Base-by-base conservation (phyloP, 2,329 filamentous ascomycete species). In the Colletotrichum sp. region DNA sequence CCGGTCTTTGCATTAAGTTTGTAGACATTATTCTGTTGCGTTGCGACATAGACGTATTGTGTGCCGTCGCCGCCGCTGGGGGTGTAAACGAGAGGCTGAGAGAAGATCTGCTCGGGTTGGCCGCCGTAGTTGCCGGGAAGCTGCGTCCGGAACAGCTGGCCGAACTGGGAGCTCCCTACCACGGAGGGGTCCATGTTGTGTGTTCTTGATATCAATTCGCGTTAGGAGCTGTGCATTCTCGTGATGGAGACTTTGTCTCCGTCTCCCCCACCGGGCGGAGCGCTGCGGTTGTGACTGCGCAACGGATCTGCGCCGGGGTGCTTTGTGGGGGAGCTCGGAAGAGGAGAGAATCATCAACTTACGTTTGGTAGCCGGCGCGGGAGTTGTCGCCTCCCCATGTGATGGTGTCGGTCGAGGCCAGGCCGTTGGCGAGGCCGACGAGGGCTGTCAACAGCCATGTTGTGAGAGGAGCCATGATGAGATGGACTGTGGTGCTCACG, bases 181-280 rank as follows among this genome's bases (percentile, higher is more conserved):
- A 92, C 83, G 16, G 88, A 85, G 1, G 91, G 91, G 79, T 93
- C 90, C 88, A 93, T 90, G 81, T 93, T 93, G 80, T 93, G 91
- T 79, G 91, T 92, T 24, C 81, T 83, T 61, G 32, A 38, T 38
- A 10, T 6, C 28, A 15, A 26, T 30, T 36, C 18, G 26, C 18
- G 38, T 75, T 34, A 75, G 72, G 8, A 43, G 48, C 12, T 24
- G 13, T 62, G 2, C 8, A 28, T n/a, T 26, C 43, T 6, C 5
- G 13, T 3, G 43, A 60, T 43, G 18, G n/a, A 26, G 4, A 6
- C 16, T 30, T 16, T 5, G 5, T 28, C 26, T n/a, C 2, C 13
- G n/a, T 4, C 30, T 18, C 66, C 69, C 6, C 30, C 36, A 28
- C 38, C 38, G 18, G 56, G 56, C 66, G 56, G 38, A 56, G 56